phyloP scores from a whole-genome alignment of 345 rosid species.

The rapeseed (Brassica napus) region Da-Ae NC_063448.1:8607501-8608000 shows the following conservation, averaged over 20 bases:
- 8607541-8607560: neutral
- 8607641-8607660: neutral
- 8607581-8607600: neutral
- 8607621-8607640: neutral
- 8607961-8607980: slow-evolving; percentile 38
- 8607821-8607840: slow-evolving; percentile 1
- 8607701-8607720: neutral
- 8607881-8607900: neutral
- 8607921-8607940: neutral
- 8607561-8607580: neutral
- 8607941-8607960: neutral
- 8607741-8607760: neutral
- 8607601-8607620: neutral
- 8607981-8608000: slow-evolving; percentile 24
- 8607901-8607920: neutral
- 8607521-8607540: neutral
- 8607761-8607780: neutral
- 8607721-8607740: neutral
- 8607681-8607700: neutral
- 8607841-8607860: slow-evolving; percentile 15
- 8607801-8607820: slow-evolving; percentile 1
- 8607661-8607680: neutral
- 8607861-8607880: neutral
- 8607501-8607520: too few relatives aligned
- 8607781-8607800: neutral